A percentile compares a stretch with the other conserved stretches of the same genome.
Evolutionary conservation across 2,329 filamentous ascomycete species (phyloP).

Genomic region (Curvularia verruculosa): DNA sequence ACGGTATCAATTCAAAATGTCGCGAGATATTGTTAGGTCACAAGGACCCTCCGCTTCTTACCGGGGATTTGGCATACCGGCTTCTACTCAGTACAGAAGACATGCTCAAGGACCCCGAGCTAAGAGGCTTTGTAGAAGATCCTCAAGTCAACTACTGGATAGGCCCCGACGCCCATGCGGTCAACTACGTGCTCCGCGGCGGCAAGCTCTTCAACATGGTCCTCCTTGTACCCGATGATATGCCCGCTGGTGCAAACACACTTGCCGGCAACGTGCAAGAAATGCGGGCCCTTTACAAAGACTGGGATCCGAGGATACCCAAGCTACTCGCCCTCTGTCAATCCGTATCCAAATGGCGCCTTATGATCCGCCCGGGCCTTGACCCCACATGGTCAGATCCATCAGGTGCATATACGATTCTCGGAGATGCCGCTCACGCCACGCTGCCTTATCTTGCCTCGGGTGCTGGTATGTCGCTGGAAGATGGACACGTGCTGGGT

Average conservation of each 20-base stretch:
- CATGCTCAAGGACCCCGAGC: constrained; percentile 55
- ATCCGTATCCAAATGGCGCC: constrained; percentile 66
- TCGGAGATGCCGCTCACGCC: constrained; percentile 69
- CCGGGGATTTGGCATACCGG: constrained; percentile 60
- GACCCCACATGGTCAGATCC: constrained; percentile 63
- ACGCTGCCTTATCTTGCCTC: constrained; percentile 67
- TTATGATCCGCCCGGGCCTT: constrained; percentile 63
- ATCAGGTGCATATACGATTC: constrained; percentile 62
- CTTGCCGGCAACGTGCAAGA: constrained; percentile 60
- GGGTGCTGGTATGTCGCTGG: constrained; percentile 65
- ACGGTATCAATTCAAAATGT: constrained; percentile 56
- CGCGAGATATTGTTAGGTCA: constrained; percentile 54
- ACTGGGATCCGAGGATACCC: constrained; percentile 62
- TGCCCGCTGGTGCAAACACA: constrained; percentile 54
- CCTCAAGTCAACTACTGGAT: constrained; percentile 62
- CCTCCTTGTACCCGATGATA: constrained; percentile 58
- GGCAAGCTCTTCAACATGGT: constrained; percentile 60
- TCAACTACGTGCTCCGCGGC: constrained; percentile 59
- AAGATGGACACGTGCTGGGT: constrained; percentile 65
- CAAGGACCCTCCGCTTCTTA: constrained; percentile 56
- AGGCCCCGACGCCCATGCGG: constrained; percentile 58
- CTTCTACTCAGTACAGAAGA: constrained; percentile 54
- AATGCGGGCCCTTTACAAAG: constrained; percentile 60
- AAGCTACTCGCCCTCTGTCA: constrained; percentile 65
- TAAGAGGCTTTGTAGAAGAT: constrained; percentile 54